Evolutionary conservation across 257 asterid species (phyloP).

Genomic region (Hygrophila difformis): DNA sequence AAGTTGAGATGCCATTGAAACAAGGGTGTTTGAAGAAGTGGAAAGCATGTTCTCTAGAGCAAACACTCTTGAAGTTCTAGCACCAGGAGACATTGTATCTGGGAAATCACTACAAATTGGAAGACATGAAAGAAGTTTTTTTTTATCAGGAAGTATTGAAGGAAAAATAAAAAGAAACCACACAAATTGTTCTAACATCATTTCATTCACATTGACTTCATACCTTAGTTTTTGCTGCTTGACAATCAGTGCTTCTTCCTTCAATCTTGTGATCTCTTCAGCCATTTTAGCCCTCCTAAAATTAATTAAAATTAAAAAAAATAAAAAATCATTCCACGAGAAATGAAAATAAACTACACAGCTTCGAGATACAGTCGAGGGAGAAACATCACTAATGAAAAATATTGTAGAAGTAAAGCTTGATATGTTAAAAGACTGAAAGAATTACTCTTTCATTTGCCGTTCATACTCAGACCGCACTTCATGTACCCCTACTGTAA

Average conservation of each 20-base stretch:
- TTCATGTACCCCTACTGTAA: slow-evolving; percentile 85
- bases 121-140: slow-evolving; percentile 11
- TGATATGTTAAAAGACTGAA: slow-evolving; percentile 1
- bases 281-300: slow-evolving; percentile 87
- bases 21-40: slow-evolving; percentile 84
- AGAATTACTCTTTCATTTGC: slow-evolving; percentile 77
- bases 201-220: no score
- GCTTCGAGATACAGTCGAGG: no score
- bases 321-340: background rate
- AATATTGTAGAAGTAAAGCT: no score
- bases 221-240: slow-evolving; percentile 64
- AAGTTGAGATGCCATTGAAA: slow-evolving; percentile 92
- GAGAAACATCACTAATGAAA: no score
- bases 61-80: slow-evolving; percentile 74
- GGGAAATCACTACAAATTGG: slow-evolving; percentile 55
- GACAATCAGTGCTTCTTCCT: slow-evolving; percentile 59
- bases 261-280: slow-evolving; percentile 70
- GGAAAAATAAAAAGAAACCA: no score
- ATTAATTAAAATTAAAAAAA: slow-evolving; percentile 1
- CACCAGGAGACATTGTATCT: slow-evolving; percentile 89
- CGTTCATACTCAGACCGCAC: slow-evolving; percentile 90
- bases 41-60: slow-evolving; percentile 96
- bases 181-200: no score
- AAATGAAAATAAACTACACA: background rate
- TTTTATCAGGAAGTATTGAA: no score